Base-by-base conservation (phyloP, 345 rosid genomes). In the Brassica incana region DNA sequence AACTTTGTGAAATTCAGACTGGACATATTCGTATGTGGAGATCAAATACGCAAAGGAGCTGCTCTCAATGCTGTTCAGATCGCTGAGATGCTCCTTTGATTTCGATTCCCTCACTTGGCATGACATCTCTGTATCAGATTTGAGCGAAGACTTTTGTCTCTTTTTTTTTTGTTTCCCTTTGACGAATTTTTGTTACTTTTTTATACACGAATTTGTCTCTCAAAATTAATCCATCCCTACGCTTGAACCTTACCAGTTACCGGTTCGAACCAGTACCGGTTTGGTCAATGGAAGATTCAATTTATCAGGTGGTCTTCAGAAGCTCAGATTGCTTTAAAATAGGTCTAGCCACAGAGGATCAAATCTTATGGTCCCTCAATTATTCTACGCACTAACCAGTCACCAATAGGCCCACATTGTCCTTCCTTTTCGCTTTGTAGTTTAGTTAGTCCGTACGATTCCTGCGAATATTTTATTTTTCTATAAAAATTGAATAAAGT, bases 11-110 rank as follows among this genome's bases (percentile, higher is more conserved):
- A 69, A 77, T 65, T n/a, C 90, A 92, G 98, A 77, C 78, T 95
- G 92, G 99, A 95, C 78, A 89, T 93, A 78, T 93, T 95, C 82
- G 95, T 93, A 9, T 93, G 99, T 20, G 98, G 97, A 56, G 98
- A 95, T 80, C 98, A 95, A 85, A 89, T 93, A 83, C 93, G 97
- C 75, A 95, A 95, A 84, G 99, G 99, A 66, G 99, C 99, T 32
- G 97, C 98, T 16, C 91, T 95, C 12, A 95, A 93, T 73, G 99
- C 99, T 79, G 88, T 93, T 82, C 98, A 95, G 85, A 93, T 95
- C 69, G 97, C 98, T 1, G 97, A 95, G 92, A 72, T 93, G 99
- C 86, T 95, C 81, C 83, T 93, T 69, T 80, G 69, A 80, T 18
- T 69, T 14, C 6, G 62, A 18, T 18, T 67, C 18, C 5, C 52